Percentiles rank a stretch among this genome's conserved stretches.
Evolutionary conservation across 352 stramenopile species (phyloP).

Genomic region (Globisporangium recalcitrans): DNA sequence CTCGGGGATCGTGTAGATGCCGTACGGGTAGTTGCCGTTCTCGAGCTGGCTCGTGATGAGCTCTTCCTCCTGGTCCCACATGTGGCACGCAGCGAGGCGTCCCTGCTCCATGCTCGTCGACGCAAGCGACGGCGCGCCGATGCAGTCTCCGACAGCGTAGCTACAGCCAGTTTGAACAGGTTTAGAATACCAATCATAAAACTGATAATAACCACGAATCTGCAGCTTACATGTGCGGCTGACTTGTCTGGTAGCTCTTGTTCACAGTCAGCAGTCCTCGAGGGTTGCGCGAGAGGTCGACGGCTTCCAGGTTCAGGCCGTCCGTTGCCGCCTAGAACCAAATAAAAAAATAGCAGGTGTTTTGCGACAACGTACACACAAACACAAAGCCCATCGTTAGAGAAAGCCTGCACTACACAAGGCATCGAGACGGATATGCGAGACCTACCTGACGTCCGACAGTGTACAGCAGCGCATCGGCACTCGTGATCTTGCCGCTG

Average conservation of each 20-base stretch:
- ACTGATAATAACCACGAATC: no score
- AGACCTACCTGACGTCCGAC: constrained; percentile 55
- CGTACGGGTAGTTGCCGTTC: constrained; percentile 84
- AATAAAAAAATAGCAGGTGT: no score
- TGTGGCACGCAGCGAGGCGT: constrained; percentile 76
- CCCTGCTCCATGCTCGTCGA: constrained; percentile 90
- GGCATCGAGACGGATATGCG: constrained; percentile 2
- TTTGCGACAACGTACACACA: no score
- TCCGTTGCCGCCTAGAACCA: constrained; percentile 58
- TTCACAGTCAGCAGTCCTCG: constrained; percentile 84
- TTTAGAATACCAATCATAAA: no score
- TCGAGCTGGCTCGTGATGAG: constrained; percentile 58
- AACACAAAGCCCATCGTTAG: not conserved
- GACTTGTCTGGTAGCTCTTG: constrained; percentile 83
- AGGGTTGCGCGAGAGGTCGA: constrained; percentile 71
- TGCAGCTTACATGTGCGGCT: constrained; percentile 62
- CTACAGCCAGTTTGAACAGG: constrained; percentile 20
- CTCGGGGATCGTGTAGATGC: constrained; percentile 90
- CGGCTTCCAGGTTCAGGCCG: constrained; percentile 75
- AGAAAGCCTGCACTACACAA: no score
- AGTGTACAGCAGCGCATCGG: constrained; percentile 78
- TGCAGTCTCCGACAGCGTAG: constrained; percentile 87
- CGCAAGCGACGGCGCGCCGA: constrained; percentile 78
- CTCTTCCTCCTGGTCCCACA: constrained; percentile 69
- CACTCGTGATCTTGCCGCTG: constrained; percentile 65